These are phyloP conservation scores for Diaporthe ampelina DNA, from an alignment of 2,329 filamentous ascomycete species.

Conservation along the genomic window DNA sequence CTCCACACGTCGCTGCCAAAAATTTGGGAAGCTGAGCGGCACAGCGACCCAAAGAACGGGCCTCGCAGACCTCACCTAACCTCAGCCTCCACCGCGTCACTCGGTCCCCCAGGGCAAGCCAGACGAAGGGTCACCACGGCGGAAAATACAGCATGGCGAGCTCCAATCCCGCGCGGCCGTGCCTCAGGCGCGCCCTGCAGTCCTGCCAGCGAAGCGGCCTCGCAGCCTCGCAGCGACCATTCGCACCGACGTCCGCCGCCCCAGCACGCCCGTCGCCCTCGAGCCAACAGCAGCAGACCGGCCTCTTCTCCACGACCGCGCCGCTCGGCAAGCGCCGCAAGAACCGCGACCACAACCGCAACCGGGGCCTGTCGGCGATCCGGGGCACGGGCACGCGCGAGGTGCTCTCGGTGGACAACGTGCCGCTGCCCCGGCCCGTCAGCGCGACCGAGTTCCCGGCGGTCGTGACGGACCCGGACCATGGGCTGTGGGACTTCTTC, in stretches of 20 bases:
- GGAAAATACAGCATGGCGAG: slow-evolving; percentile 34
- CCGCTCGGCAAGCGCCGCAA: slow-evolving; percentile 45
- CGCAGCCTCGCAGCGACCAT: slow-evolving; percentile 20
- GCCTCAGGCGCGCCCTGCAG: slow-evolving; percentile 35
- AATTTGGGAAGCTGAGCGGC: slow-evolving; percentile 32
- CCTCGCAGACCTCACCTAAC: slow-evolving; percentile 17
- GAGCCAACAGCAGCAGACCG: slow-evolving; percentile 44
- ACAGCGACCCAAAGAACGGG: slow-evolving; percentile 13
- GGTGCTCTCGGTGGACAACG: slow-evolving; percentile 79
- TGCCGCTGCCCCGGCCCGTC: slow-evolving; percentile 78
- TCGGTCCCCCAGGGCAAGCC: neutral
- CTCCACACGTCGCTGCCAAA: neutral
- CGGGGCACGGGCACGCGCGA: slow-evolving; percentile 82
- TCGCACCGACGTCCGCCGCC: slow-evolving; percentile 21
- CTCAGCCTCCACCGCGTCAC: neutral
- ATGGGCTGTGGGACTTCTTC: slow-evolving; percentile 96
- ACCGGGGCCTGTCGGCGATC: slow-evolving; percentile 85
- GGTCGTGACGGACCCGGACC: slow-evolving; percentile 75
- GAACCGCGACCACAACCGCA: slow-evolving; percentile 79
- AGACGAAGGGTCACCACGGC: neutral
- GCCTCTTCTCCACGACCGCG: slow-evolving; percentile 51
- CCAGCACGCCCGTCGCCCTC: slow-evolving; percentile 3
- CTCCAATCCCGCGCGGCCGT: slow-evolving; percentile 35
- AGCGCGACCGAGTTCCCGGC: slow-evolving; percentile 66
- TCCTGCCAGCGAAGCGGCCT: slow-evolving; percentile 36